Conservation (phyloP, 768 basidiomycete genomes). For the Tricholoma sp. region DNA sequence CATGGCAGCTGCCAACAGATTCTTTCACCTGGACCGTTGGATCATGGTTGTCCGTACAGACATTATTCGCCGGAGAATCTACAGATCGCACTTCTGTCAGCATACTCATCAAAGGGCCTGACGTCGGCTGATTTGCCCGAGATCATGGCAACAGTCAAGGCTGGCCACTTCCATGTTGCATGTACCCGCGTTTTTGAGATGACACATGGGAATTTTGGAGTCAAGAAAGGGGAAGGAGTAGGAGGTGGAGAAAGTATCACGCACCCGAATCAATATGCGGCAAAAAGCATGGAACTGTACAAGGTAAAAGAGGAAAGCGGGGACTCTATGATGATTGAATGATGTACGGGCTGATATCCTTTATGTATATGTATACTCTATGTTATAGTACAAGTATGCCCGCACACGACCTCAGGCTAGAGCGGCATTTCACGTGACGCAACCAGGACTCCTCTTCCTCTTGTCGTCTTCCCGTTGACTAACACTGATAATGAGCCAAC, state of each 20-base stretch:
- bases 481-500: slow-evolving; percentile 39
- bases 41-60: slow-evolving; percentile 91
- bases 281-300: slow-evolving; percentile 66
- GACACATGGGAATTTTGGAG: slow-evolving; percentile 66
- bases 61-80: slow-evolving; percentile 85
- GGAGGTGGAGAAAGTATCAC: slow-evolving; percentile 83
- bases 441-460: no score
- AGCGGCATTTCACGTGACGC: not conserved
- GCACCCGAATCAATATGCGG: slow-evolving; percentile 90
- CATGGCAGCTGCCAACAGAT: slow-evolving; percentile 80
- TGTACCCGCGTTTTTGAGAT: slow-evolving; percentile 97
- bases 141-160: slow-evolving; percentile 74
- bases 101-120: slow-evolving; percentile 62
- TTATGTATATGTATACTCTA: no score
- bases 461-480: slow-evolving; percentile 10
- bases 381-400: no score
- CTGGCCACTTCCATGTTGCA: slow-evolving; percentile 86
- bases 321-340: slow-evolving; percentile 40
- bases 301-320: slow-evolving; percentile 34
- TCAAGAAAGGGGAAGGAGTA: slow-evolving; percentile 87
- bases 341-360: not conserved
- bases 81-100: slow-evolving; percentile 64
- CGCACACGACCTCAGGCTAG: not conserved
- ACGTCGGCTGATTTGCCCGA: slow-evolving; percentile 72
- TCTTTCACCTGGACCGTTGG: slow-evolving; percentile 54